Conservation (phyloP, 257 asterid genomes). For the Penstemon davidsonii region DNA sequence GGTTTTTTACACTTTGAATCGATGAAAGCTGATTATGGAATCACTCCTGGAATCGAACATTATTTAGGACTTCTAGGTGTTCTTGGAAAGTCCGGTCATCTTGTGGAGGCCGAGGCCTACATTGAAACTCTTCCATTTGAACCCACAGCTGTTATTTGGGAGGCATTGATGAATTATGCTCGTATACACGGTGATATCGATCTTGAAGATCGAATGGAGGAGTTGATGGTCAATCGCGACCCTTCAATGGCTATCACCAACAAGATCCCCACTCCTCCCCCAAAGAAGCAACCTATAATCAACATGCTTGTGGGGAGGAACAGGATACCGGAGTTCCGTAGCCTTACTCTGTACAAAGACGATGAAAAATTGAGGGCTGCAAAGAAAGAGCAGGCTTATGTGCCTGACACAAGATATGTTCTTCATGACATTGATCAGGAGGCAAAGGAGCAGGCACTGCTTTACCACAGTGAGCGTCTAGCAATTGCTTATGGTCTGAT, state of each 20-base stretch:
- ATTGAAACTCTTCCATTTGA: conserved; percentile 78
- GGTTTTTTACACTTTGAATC: conserved; percentile 83
- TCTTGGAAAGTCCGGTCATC: conserved; percentile 80
- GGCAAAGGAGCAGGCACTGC: conserved; percentile 94
- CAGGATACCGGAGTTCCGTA: conserved; percentile 71
- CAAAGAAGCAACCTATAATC: conserved; percentile 57
- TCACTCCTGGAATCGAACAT: conserved; percentile 69
- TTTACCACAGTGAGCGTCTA: conserved; percentile 91
- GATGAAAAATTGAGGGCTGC: conserved; percentile 89
- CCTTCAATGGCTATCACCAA: conserved; percentile 61
- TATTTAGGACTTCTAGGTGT: conserved; percentile 85
- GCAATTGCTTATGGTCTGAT: conserved; percentile 95
- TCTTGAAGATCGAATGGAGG: conserved; percentile 87
- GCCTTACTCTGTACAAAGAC: conserved; percentile 75
- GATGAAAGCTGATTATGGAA: conserved; percentile 67
- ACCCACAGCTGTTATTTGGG: conserved; percentile 77
- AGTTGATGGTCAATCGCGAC: conserved; percentile 62
- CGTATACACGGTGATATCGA: conserved; percentile 95
- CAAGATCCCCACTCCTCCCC: conserved; percentile 83
- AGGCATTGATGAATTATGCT: conserved; percentile 84
- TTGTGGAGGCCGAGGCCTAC: conserved; percentile 75
- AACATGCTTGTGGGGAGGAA: conserved; percentile 90
- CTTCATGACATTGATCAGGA: conserved; percentile 98
- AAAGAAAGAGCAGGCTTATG: conserved; percentile 82
- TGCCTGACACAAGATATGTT: conserved; percentile 91